These are phyloP conservation scores for Bipolaris victoriae DNA, from an alignment of 2,329 filamentous ascomycete species.

Conservation along the genomic window DNA sequence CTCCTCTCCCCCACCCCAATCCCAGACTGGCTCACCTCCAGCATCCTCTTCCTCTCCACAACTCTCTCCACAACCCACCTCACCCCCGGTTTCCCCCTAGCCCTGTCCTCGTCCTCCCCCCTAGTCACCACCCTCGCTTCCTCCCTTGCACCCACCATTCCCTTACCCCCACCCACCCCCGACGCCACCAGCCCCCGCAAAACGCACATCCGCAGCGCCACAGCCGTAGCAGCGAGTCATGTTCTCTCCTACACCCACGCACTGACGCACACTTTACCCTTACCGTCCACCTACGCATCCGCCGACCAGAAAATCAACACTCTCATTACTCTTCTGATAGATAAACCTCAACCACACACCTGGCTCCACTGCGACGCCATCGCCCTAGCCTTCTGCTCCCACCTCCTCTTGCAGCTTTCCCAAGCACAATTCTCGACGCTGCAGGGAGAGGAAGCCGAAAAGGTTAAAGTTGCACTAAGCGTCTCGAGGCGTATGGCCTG, in stretches of 20 bases:
- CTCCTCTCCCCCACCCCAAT: not conserved
- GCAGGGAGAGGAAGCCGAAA: not conserved
- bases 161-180: conserved; percentile 9
- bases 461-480: conserved; percentile 16
- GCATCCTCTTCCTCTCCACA: conserved; percentile 22
- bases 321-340: conserved; percentile 9
- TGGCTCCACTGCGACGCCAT: conserved; percentile 24
- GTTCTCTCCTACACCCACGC: conserved; percentile 13
- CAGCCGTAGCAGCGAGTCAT: conserved; percentile 15
- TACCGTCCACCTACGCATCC: not conserved
- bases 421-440: not conserved
- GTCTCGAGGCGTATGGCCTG: conserved; percentile 24
- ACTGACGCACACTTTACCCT: not conserved
- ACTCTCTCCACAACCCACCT: not conserved
- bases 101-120: not conserved
- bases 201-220: conserved; percentile 17
- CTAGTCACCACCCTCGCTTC: not conserved
- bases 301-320: not conserved
- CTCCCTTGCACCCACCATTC: not conserved
- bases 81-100: not conserved
- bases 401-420: conserved; percentile 11
- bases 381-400: conserved; percentile 21
- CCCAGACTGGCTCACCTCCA: conserved; percentile 13
- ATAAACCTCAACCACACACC: conserved; percentile 18
- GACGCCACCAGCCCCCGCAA: conserved; percentile 19